Percentiles rank a stretch among this genome's conserved stretches.
These are phyloP conservation scores for Macrotyloma uniflorum DNA, from an alignment of 306 rosid genomes.

Conservation along the genomic window DNA sequence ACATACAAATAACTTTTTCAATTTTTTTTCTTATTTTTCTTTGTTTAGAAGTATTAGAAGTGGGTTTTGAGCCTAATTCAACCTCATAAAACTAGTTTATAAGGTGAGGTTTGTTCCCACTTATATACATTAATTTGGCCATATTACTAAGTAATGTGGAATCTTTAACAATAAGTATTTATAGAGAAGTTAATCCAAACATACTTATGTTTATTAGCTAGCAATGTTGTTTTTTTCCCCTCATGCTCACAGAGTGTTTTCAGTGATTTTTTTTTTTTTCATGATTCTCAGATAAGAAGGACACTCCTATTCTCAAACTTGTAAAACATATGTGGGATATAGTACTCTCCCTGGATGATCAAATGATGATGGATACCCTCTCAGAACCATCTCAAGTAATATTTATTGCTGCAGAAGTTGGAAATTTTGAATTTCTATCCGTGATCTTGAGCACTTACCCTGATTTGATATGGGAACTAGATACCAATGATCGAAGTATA, in stretches of 20 bases:
- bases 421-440: conserved; percentile 49
- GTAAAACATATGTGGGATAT: conserved; percentile 20
- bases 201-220: no score
- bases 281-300: conserved; percentile 22
- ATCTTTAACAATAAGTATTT: no score
- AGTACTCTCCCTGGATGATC: conserved; percentile 3
- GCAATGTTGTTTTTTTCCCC: background rate
- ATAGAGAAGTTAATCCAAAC: no score
- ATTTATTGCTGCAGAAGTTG: conserved; percentile 45
- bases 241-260: background rate
- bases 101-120: no score
- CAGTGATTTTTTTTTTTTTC: background rate
- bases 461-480: conserved; percentile 49
- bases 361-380: background rate
- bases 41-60: no score
- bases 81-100: no score
- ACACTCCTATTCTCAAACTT: conserved; percentile 26
- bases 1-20: background rate
- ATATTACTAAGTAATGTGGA: no score
- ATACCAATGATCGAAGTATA: conserved; percentile 19
- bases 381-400: conserved; percentile 30
- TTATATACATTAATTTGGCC: no score
- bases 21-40: no score
- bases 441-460: conserved; percentile 43
- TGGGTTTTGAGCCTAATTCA: no score